Evolutionary conservation across 2,329 filamentous ascomycete genomes (phyloP).

Genomic region (Venturia pyrina): DNA sequence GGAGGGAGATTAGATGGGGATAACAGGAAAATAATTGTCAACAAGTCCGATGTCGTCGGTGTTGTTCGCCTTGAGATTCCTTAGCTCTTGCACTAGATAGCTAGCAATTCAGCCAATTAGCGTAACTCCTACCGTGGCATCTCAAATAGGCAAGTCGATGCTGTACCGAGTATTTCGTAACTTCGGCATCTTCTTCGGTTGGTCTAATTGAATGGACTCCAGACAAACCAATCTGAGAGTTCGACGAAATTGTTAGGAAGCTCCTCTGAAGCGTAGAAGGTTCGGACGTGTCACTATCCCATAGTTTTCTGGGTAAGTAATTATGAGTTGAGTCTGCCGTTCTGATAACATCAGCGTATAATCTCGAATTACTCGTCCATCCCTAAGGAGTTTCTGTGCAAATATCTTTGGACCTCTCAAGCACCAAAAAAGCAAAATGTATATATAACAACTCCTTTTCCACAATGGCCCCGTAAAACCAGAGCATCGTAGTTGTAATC

Average conservation of each 20-base stretch:
- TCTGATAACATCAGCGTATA: no score
- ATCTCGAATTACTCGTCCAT: no score
- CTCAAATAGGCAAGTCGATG: neutral
- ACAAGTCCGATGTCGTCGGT: neutral
- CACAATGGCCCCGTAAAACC: neutral
- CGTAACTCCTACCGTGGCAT: neutral
- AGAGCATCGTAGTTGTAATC: neutral
- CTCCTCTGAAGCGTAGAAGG: no score
- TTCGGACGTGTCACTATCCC: no score
- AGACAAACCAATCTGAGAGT: neutral
- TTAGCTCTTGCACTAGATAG: neutral
- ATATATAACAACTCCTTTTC: neutral
- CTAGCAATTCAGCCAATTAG: neutral
- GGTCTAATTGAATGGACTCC: neutral
- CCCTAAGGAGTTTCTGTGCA: neutral
- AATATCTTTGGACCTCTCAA: neutral
- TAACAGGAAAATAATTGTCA: neutral
- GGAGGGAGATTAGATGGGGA: neutral
- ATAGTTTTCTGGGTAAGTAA: no score
- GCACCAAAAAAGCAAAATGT: neutral
- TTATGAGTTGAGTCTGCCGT: no score
- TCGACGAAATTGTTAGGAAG: no score
- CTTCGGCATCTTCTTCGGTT: neutral
- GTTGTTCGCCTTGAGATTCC: neutral
- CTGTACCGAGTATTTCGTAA: neutral